Evolutionary conservation across 164 flowering plant species (phyloP), one percentile per base, ranked within the genome.

Genomic region (Aristolochia californica): DNA sequence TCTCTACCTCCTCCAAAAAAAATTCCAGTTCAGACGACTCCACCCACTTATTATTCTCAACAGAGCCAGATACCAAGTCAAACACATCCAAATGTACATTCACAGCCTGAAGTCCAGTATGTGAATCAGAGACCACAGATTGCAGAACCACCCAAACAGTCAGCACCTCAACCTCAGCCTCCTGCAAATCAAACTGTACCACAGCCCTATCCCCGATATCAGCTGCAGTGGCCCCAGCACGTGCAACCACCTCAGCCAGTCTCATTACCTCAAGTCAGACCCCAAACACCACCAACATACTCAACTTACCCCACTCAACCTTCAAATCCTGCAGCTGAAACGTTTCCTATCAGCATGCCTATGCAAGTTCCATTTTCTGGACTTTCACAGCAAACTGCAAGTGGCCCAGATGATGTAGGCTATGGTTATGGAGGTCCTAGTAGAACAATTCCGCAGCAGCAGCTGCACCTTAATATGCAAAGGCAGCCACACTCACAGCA

Each of bases 191-290:
- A 73, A 65, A 24, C 79, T 5, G 57, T 48, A 47, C 88, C 75
- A 44, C 67, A 68, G 2, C 68, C 66, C 2, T 68, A 63, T 28
- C 76, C 83, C 51, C 81, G 73, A 68, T 80, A 86, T 61, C 89
- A 75, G 60, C 93, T 82, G 67, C 87, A 75, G 62, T 81, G 84
- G 95, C 56, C 79, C 15, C 88, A 73, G 62, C 96, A 80, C 58
- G 73, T 72, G 84, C 53, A 75, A n/a, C 85, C 72, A 55, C 91
- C 79, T 59, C 74, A 62, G 53, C 69, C 80, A 58, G 28, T 81
- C 47, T 47, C 74, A 62, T 96, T 69, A 61, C 59, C 79, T 10
- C 93, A 78, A 69, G 66, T 76, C 11, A 73, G 80, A 61, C 75
- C 83, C 22, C 73, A 78, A 20, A 58, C 87, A 21, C 56, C 81